Evolutionary conservation across 306 rosid species (phyloP).

Genomic region (Aeschynomene evenia): DNA sequence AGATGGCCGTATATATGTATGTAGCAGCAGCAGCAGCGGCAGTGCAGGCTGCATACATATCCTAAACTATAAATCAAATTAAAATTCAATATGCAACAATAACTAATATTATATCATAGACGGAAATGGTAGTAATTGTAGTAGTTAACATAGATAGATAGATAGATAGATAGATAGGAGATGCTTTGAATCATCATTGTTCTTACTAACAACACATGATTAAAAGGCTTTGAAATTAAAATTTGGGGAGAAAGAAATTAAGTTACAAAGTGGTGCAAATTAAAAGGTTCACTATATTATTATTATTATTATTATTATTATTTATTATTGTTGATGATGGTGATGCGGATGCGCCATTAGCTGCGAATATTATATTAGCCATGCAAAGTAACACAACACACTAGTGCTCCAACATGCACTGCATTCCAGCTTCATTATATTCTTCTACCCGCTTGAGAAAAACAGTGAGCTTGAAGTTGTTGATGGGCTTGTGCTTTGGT

Average conservation of each 20-base stretch:
- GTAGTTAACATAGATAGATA: conserved; percentile 15
- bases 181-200: not conserved
- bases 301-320: no score
- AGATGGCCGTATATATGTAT: no score
- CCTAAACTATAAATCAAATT: not conserved
- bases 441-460: conserved; percentile 62
- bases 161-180: no score
- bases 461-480: conserved; percentile 64
- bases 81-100: not conserved
- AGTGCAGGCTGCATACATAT: no score
- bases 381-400: conserved; percentile 46
- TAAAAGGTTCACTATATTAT: conserved; percentile 33
- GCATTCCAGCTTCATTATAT: not conserved
- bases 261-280: not conserved
- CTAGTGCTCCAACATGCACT: conserved; percentile 35
- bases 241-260: conserved; percentile 22
- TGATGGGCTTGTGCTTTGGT: conserved; percentile 53
- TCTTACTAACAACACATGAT: conserved; percentile 7
- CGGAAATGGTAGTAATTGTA: not conserved
- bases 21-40: no score
- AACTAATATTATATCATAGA: not conserved
- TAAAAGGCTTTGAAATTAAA: conserved; percentile 24
- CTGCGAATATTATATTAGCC: conserved; percentile 20
- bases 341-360: conserved; percentile 35
- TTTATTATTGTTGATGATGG: no score